phyloP scores from a whole-genome alignment of 1,284 basidiomycete genomes.

The Pterula multifida region DNA sequence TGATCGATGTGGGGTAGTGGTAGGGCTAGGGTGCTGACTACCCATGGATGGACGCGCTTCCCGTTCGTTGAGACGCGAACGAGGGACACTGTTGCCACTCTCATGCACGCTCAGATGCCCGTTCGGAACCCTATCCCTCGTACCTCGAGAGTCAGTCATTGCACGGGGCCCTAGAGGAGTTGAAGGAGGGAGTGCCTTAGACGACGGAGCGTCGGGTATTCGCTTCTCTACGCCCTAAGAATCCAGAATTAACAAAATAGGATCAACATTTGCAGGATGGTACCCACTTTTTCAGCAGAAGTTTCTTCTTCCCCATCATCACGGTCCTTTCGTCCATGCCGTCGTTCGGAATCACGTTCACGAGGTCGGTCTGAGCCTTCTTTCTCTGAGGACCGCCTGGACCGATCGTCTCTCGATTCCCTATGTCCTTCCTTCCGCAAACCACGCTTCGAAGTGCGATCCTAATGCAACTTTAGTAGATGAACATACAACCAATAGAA shows the following conservation, averaged over 20 bases:
- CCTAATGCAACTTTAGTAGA: conserved; percentile 21
- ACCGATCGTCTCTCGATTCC: conserved; percentile 38
- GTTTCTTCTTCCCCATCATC: conserved; percentile 31
- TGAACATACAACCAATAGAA: conserved; percentile 10
- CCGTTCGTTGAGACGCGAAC: conserved; percentile 56
- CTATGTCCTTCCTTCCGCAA: conserved; percentile 66
- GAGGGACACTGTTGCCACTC: conserved; percentile 32
- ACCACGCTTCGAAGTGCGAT: conserved; percentile 58
- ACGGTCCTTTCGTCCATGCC: conserved; percentile 42
- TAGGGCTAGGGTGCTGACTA: conserved; percentile 22
- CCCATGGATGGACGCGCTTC: conserved; percentile 28
- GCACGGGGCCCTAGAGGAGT: conserved; percentile 64
- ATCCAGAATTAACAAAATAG: background rate
- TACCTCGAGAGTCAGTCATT: conserved; percentile 35
- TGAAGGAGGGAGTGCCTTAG: conserved; percentile 38
- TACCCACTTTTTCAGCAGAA: conserved; percentile 45
- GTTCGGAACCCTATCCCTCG: conserved; percentile 19
- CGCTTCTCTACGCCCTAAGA: conserved; percentile 32
- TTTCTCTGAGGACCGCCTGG: conserved; percentile 55
- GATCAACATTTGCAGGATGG: background rate
- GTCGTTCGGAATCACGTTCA: conserved; percentile 50
- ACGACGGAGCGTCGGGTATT: conserved; percentile 36
- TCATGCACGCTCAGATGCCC: conserved; percentile 14
- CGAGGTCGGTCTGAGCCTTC: conserved; percentile 44
- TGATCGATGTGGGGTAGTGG: conserved; percentile 24